Evolutionary conservation across 169 alveolate species (phyloP), one percentile per base, ranked within the genome.

Genomic region (Eimeria necatrix): DNA sequence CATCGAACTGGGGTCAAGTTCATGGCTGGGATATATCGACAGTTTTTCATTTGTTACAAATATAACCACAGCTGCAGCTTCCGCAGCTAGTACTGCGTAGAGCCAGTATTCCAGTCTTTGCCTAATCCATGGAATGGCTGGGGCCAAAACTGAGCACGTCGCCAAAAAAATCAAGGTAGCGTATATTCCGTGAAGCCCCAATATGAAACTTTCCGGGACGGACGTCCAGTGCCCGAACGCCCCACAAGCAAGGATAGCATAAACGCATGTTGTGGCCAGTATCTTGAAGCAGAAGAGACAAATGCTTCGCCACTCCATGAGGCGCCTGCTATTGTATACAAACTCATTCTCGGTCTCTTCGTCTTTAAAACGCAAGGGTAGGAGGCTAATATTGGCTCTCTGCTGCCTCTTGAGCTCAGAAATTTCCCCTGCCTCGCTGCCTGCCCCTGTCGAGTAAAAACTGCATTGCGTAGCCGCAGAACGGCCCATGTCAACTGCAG

Each of bases 251-350:
- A 68, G 48, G 48, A 68, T 68, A 7, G 16, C 9, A 24, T 68
- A 68, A 18, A 68, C 80, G 12, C 80, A 68, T 16, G 80, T 20
- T 20, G 80, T 68, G 14, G 80, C 80, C 4, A 68, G n/a, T 4
- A 68, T 68, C 32, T 68, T 68, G 32, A 68, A 68, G 5, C 18
- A 9, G 22, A 18, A 68, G 22, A 68, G 80, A 32, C 80, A 68
- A 18, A 68, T 68, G 80, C 22, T 68, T 68, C 80, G 80, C 80
- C 80, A 68, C 22, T 10, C 46, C 80, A 68, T 68, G 81, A 85
- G 46, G 20, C 93, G 93, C 41, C 48, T 85, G 56, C 48, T 85
- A 64, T 85, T 85, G 76, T 24, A 85, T 24, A 16, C 80, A 24
- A 60, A 85, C 52, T 85, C 93, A 9, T 85, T 80, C 32, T 85